phyloP scores from a whole-genome alignment of 2,329 filamentous ascomycete species.

The Pestalotiopsis sp. region DNA sequence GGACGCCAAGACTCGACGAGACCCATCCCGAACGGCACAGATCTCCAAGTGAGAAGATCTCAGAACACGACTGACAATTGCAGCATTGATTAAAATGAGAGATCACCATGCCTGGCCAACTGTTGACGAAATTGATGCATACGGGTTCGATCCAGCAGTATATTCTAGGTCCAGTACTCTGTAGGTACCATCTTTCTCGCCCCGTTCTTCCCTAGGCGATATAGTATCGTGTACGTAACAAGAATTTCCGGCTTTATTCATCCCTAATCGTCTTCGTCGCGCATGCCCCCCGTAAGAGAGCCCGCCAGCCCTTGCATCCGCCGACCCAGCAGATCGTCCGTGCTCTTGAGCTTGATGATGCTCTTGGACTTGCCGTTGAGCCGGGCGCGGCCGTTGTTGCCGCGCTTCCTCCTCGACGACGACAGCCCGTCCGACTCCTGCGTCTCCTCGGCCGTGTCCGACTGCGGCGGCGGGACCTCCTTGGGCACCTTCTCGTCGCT shows the following conservation, averaged over 20 bases:
- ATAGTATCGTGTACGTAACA: background rate
- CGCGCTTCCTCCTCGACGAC: constrained; percentile 21
- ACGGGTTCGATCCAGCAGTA: too few relatives aligned
- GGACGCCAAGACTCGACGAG: background rate
- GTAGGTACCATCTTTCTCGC: background rate
- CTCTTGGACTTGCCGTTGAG: constrained; percentile 41
- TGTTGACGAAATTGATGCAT: too few relatives aligned
- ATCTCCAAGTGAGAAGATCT: too few relatives aligned
- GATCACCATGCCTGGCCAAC: too few relatives aligned
- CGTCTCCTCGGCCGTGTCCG: constrained; percentile 18
- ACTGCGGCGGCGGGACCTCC: background rate
- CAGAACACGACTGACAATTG: too few relatives aligned
- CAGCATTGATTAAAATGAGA: too few relatives aligned
- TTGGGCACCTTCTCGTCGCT: constrained; percentile 17
- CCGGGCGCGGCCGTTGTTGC: constrained; percentile 23
- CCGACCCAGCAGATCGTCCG: constrained; percentile 56
- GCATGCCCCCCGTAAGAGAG: constrained; percentile 47
- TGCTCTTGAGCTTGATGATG: constrained; percentile 55
- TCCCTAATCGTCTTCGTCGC: constrained; percentile 31
- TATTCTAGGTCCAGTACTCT: too few relatives aligned
- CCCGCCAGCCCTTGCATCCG: constrained; percentile 60
- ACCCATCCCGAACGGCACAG: too few relatives aligned
- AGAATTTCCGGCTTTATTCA: background rate
- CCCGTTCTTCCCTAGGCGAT: background rate
- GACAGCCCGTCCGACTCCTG: constrained; percentile 17